Base-by-base conservation (phyloP, 345 rosid genomes). In the Citropsis articulata region DNA sequence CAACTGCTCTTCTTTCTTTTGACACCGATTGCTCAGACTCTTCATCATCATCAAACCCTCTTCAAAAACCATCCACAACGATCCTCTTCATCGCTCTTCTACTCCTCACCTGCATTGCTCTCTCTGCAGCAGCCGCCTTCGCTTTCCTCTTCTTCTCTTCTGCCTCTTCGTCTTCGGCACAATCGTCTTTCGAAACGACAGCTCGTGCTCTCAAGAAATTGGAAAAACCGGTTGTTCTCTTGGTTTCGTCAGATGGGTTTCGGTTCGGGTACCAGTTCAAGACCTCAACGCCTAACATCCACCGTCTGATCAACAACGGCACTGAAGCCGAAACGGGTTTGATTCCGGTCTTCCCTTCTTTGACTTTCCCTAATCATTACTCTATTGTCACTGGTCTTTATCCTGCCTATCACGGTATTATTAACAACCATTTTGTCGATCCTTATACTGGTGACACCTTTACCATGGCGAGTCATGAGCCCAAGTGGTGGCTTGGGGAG, bases 401-500 rank as follows among this genome's bases (percentile, higher is more conserved):
- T 78, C 99, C 99, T 48, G 89, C 97, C 50, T 83, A 77, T 80
- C 99, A 95, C 63, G 99, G 98, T 18, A 87, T 95, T 73, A 86
- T 95, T 68, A 86, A 89, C 72, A 95, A 95, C 80, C 53, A 68
- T n/a, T 95, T 95, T 66, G 71, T 83, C 18, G 98, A 95, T 69
- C 98, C 98, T 4, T 25, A 71, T 0, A 81, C 87, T 9, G 97
- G 95, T 0, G 87, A 91, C 4, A 28, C 61, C 27, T 93, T 95
- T 78, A 84, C 82, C 18, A 93, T 90, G 98, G 75, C 69, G 3
- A 93, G 97, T 56, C 98, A 93, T 42, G 99, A 93, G 67, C 90
- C 97, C 50, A 86, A 90, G 81, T 92, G 99, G 98, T 95, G 98
- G 99, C 80, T 95, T 7, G 99, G 98, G 7, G 99, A 95, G 85